Base-by-base conservation (phyloP, 106 monocot species). In the Allium sativum region DNA sequence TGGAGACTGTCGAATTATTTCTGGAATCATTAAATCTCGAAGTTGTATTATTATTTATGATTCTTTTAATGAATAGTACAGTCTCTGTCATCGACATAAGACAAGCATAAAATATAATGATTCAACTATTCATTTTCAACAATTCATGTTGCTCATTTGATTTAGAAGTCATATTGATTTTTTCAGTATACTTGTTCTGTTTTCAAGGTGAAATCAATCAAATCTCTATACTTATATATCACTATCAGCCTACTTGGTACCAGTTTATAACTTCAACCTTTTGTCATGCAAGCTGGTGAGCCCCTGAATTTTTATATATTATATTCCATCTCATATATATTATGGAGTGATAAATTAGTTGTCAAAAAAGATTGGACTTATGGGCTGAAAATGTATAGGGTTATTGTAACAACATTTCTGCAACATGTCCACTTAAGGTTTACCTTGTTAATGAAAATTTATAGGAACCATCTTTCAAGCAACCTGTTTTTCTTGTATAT, bases 381-480 rank as follows among this genome's bases (percentile, higher is more conserved):
- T 48, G 19, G 18, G 13, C 42, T 7, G 44, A 0, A 21, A 47
- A 43, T 43, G 47, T 7, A 10, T 22, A 62, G 19, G 7, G 46
- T 31, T 2, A 31, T 31, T 31, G 5, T 31, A 31, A 57, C 45
- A 17, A 10, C 18, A 56, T 19, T 69, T 54, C 45, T 43, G 56
- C 48, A 12, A 10, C 42, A 50, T 53, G 45, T 68, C 45, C 16
- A 55, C 22, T 50, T 72, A 54, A 45, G 58, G 59, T 74, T 78
- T 73, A 59, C 70, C 16, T 65, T 66, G 57, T 53, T 68, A 57
- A 64, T 61, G 44, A 2, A 58, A 68, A 59, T 78, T 56, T 66
- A 42, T 84, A 96, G 98, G 98, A 82, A 92, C 58, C 98, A 98
- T 76, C 88, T 98, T 31, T 98, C 98, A 10, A 83, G 98, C 85